A percentile compares a stretch with the other conserved stretches of the same genome.
These are phyloP conservation scores for Bondarzewia mesenterica DNA, from an alignment of 1,284 basidiomycete genomes.

Conservation along the genomic window DNA sequence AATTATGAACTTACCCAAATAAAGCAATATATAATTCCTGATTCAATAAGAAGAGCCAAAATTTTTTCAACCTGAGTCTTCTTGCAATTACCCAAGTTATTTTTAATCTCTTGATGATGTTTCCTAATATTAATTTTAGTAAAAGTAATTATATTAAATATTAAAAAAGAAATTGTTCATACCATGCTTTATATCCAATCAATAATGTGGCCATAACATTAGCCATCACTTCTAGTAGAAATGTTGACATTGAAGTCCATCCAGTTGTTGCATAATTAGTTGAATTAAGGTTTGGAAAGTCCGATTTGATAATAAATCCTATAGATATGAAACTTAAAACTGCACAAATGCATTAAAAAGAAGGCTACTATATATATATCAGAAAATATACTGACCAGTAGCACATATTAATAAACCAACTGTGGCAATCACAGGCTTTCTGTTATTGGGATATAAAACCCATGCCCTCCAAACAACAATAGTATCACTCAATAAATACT, in stretches of 20 bases:
- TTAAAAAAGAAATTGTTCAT: background rate
- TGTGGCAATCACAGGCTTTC: background rate
- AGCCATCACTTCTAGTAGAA: background rate
- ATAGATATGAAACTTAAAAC: no score
- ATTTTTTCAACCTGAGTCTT: background rate
- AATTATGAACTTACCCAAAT: background rate
- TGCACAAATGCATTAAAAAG: no score
- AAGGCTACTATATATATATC: no score
- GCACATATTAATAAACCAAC: background rate
- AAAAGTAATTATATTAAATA: background rate
- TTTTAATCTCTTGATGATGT: background rate
- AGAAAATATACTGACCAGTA: background rate
- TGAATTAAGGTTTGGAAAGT: no score
- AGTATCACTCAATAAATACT: background rate
- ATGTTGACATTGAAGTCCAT: no score
- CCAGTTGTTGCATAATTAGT: no score
- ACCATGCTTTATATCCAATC: background rate
- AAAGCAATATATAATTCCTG: background rate
- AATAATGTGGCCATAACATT: background rate
- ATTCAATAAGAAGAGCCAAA: background rate
- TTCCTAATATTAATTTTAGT: background rate
- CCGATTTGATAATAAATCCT: no score
- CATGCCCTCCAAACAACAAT: background rate
- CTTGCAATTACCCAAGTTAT: background rate
- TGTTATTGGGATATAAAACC: background rate